phyloP scores from a whole-genome alignment of 345 rosid genomes.

The Salix exigua region DNA sequence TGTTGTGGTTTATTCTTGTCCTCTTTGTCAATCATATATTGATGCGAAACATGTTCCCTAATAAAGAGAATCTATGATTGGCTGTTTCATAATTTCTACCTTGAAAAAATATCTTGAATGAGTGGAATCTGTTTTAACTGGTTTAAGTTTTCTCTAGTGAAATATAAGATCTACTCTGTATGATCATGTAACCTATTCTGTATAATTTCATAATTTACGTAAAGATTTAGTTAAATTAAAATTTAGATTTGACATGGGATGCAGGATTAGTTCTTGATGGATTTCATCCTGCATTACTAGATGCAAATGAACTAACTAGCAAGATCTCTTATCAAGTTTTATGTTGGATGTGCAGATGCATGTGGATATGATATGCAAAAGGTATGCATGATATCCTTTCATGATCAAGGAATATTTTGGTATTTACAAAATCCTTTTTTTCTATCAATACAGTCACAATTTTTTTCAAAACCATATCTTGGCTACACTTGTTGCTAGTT shows the following conservation, averaged over 20 bases:
- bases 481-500: not conserved
- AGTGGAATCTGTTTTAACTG: not conserved
- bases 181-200: not conserved
- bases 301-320: not conserved
- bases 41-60: not conserved
- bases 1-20: not conserved
- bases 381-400: conserved; percentile 33
- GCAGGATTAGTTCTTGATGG: not conserved
- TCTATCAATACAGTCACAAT: not conserved
- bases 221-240: not conserved
- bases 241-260: not conserved
- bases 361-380: conserved; percentile 51
- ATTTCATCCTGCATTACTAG: not conserved
- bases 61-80: not conserved
- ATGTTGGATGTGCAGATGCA: conserved; percentile 34
- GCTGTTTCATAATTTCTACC: not conserved
- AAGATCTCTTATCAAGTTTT: conserved; percentile 24
- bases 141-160: not conserved
- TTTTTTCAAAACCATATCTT: not conserved
- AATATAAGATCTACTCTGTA: not conserved
- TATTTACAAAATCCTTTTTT: not conserved
- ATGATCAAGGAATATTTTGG: not conserved
- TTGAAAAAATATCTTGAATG: not conserved
- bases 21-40: not conserved
- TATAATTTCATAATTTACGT: not conserved